Conservation (phyloP, 495 filamentous ascomycete genomes). For the Podospora anserina region DNA sequence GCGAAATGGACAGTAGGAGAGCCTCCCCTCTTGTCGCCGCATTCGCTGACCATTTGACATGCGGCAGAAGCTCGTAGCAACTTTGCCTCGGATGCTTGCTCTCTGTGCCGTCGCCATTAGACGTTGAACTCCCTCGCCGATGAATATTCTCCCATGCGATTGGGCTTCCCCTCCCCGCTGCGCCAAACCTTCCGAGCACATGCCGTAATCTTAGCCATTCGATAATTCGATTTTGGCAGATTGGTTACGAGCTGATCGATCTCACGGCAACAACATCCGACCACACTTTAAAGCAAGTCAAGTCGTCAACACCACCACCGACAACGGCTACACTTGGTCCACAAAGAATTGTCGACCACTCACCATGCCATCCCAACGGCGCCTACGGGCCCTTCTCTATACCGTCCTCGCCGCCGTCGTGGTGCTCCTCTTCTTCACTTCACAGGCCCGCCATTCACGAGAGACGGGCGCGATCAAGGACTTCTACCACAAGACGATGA, state of each 20-base stretch:
- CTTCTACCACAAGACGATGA: conserved; percentile 56
- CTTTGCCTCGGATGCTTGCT: not conserved
- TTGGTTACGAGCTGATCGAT: not conserved
- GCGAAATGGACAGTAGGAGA: not conserved
- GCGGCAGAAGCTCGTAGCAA: not conserved
- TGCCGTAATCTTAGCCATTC: not conserved
- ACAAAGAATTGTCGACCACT: not conserved
- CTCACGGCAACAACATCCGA: not conserved
- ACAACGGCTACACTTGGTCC: not conserved
- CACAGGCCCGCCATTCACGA: conserved; percentile 35
- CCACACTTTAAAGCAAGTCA: not conserved
- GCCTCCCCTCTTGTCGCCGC: not conserved
- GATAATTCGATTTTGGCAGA: not conserved
- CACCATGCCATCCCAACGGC: conserved; percentile 69
- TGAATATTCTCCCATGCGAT: not conserved
- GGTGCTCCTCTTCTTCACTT: conserved; percentile 61
- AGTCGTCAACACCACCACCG: not conserved
- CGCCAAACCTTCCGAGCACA: not conserved
- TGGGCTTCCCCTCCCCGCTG: not conserved
- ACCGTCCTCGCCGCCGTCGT: conserved; percentile 56
- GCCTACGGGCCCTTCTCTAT: conserved; percentile 58
- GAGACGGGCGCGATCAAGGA: conserved; percentile 40
- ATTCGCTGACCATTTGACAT: not conserved
- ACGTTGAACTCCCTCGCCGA: not conserved
- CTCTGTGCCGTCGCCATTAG: not conserved